Conservation (phyloP, 192 early-diverging fungal genomes). For the Gamsiella multidivaricata region DNA sequence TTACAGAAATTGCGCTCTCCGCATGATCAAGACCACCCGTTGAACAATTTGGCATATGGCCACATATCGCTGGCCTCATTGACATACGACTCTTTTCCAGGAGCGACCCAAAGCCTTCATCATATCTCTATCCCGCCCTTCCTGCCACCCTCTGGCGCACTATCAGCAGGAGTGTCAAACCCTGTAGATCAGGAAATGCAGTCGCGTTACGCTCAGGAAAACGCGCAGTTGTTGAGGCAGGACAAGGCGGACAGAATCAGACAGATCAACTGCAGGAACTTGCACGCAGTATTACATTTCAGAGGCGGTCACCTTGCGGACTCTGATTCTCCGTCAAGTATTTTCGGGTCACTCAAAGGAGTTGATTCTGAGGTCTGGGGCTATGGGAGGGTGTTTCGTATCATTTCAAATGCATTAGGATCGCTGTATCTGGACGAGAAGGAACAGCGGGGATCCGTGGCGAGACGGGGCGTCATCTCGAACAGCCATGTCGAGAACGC, state of each 20-base stretch:
- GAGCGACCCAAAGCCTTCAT: slow-evolving; percentile 35
- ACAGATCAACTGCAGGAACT: slow-evolving; percentile 60
- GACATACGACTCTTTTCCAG: slow-evolving; percentile 32
- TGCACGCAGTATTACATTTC: slow-evolving; percentile 45
- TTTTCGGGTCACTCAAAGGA: slow-evolving; percentile 41
- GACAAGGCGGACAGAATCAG: slow-evolving; percentile 55
- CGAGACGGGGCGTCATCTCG: not conserved
- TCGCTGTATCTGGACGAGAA: slow-evolving; percentile 18
- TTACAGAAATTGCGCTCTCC: slow-evolving; percentile 43
- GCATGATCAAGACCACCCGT: slow-evolving; percentile 13
- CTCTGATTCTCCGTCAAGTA: not conserved
- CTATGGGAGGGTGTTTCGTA: slow-evolving; percentile 55
- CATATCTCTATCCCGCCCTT: slow-evolving; percentile 42
- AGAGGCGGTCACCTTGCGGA: slow-evolving; percentile 45
- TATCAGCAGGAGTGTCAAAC: not conserved
- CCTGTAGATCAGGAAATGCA: not conserved
- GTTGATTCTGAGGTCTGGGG: slow-evolving; percentile 58
- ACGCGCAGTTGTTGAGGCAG: slow-evolving; percentile 28
- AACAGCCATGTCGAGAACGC: slow-evolving; percentile 28
- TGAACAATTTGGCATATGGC: not conserved
- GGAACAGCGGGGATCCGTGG: not conserved
- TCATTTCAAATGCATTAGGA: slow-evolving; percentile 62
- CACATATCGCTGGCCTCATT: slow-evolving; percentile 23
- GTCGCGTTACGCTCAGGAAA: slow-evolving; percentile 17
- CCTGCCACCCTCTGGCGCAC: not conserved